Evolutionary conservation across 108 stramenopile genomes (phyloP), one percentile per base, ranked within the genome.

Genomic region (Skeletonema potamos): DNA sequence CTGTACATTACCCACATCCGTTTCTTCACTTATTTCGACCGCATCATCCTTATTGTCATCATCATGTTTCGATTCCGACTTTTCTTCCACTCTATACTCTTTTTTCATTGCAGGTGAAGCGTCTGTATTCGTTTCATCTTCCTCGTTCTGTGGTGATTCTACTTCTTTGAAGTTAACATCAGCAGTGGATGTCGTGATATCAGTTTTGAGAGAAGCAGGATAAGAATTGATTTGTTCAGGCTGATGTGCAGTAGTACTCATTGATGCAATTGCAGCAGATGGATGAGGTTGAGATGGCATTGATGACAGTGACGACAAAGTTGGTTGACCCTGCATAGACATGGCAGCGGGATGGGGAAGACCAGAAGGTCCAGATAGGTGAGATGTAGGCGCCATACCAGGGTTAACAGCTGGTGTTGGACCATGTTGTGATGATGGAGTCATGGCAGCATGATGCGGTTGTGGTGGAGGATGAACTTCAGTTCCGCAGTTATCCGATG

Each of bases 401-500:
- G 39, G 39, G 3, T 41, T n/a, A 3, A 41, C 15, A 20, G 58
- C 48, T 1, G 48, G 22, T 22, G 48, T 2, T 51, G 48, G 22
- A 22, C 20, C 22, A 22, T 22, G 48, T n/a, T 0, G 8, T 22
- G 48, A 51, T 3, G 48, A 51, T 51, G 48, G 22, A 51, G 48
- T 51, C 48, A 51, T 51, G 18, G 48, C 48, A 51, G 22, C 20
- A 51, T 51, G 48, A 51, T 51, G 58, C 1, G 29, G 29, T 33
- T 3, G 24, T 4, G 58, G 58, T 24, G 58, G 58, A 2, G 36
- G 32, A 70, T 76, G 82, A 15, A 67, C 74, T 39, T 81, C 76
- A 7, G 64, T 67, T 8, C 82, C 80, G 33, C 66, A 75, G 74
- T 65, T 73, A 65, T 79, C 62, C 48, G 73, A 66, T 0, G 93